Evolutionary conservation across 2,329 filamentous ascomycete genomes (phyloP).

Genomic region (Aspergillus terreus): DNA sequence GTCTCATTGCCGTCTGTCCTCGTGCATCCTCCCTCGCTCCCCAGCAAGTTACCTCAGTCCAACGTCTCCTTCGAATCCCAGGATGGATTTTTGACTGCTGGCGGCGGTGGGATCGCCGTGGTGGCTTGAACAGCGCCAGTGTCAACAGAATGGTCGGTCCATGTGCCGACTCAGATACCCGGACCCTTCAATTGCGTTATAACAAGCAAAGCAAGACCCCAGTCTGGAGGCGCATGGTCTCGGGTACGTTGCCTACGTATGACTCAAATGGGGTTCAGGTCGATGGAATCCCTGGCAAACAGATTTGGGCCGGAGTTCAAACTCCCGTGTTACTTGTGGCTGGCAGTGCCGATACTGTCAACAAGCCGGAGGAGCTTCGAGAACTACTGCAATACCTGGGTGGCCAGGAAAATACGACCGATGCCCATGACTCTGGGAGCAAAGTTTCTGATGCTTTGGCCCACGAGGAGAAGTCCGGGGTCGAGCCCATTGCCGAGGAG

Average conservation of each 20-base stretch:
- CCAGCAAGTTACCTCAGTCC: slow-evolving; percentile 49
- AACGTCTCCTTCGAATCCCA: slow-evolving; percentile 65
- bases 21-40: slow-evolving; percentile 60
- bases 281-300: slow-evolving; percentile 65
- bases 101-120: slow-evolving; percentile 72
- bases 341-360: slow-evolving; percentile 72
- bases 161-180: slow-evolving; percentile 38
- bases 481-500: slow-evolving; percentile 20
- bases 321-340: slow-evolving; percentile 75
- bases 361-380: slow-evolving; percentile 65
- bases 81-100: slow-evolving; percentile 66
- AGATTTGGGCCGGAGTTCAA: slow-evolving; percentile 68
- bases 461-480: slow-evolving; percentile 26
- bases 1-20: slow-evolving; percentile 79
- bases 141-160: slow-evolving; percentile 66
- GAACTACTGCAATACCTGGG: slow-evolving; percentile 56
- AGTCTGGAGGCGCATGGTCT: slow-evolving; percentile 78
- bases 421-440: slow-evolving; percentile 22
- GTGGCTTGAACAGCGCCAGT: slow-evolving; percentile 72
- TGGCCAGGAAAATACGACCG: slow-evolving; percentile 20
- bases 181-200: slow-evolving; percentile 43
- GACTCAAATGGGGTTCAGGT: slow-evolving; percentile 39
- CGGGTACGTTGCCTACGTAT: slow-evolving; percentile 64
- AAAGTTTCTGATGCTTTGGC: slow-evolving; percentile 28
- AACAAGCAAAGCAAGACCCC: slow-evolving; percentile 80